A percentile compares a stretch with the other conserved stretches of the same genome.
Evolutionary conservation across 768 basidiomycete genomes (phyloP).

Genomic region (Boletus pseudo-olivaceus): DNA sequence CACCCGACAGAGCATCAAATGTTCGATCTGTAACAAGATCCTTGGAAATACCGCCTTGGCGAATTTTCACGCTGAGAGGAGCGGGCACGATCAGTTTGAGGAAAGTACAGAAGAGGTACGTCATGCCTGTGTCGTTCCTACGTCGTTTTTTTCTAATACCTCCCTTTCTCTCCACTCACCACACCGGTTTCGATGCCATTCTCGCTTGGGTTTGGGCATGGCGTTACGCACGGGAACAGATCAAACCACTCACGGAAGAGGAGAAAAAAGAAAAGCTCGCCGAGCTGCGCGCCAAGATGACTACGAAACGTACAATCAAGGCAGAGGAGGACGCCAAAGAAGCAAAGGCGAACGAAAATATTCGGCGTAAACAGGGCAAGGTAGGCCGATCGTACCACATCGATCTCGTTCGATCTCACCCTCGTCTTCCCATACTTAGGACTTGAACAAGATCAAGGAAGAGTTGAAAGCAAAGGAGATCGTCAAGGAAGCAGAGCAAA

Average conservation of each 20-base stretch:
- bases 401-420: neutral
- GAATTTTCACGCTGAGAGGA: conserved; percentile 92
- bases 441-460: conserved; percentile 69
- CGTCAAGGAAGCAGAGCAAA: conserved; percentile 77
- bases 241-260: conserved; percentile 93
- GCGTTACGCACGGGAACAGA: conserved; percentile 38
- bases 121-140: neutral
- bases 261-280: conserved; percentile 80
- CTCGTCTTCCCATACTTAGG: conserved; percentile 40
- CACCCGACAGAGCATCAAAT: conserved; percentile 63
- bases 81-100: conserved; percentile 93
- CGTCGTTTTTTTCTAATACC: neutral
- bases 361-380: conserved; percentile 84
- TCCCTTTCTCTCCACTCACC: neutral
- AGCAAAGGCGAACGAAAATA: conserved; percentile 65
- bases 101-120: conserved; percentile 89
- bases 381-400: conserved; percentile 28
- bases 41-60: conserved; percentile 86
- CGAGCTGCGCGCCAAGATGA: conserved; percentile 78
- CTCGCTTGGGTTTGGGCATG: neutral
- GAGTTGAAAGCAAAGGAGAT: conserved; percentile 75
- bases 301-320: conserved; percentile 72
- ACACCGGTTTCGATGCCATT: neutral
- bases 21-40: conserved; percentile 77
- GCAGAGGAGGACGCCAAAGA: conserved; percentile 72